phyloP scores from a whole-genome alignment of 2,329 filamentous ascomycete species.

The Aureobasidium sp. region DNA sequence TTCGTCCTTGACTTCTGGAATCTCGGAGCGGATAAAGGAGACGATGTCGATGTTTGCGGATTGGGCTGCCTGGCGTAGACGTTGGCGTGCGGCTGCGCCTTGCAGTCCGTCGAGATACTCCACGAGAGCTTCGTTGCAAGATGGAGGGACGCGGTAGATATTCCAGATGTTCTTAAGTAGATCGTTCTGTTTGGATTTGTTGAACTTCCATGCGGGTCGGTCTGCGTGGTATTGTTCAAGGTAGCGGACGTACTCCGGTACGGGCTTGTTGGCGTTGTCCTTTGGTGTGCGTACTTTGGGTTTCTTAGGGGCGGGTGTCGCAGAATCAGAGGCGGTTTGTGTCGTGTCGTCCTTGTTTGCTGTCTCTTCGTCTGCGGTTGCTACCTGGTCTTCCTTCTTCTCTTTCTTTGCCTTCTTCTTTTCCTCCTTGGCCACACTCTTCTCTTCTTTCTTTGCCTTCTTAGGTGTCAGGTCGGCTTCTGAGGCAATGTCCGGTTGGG shows the following conservation, averaged over 20 bases:
- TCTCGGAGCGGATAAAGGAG: conserved; percentile 2
- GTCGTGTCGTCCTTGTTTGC: conserved; percentile 6
- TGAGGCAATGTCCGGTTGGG: not conserved
- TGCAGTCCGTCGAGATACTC: conserved; percentile 74
- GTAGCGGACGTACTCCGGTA: conserved; percentile 64
- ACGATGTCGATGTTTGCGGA: conserved; percentile 49
- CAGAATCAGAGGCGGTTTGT: not conserved
- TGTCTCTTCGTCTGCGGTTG: conserved; percentile 25
- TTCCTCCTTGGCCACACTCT: conserved; percentile 24
- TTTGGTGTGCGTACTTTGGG: conserved; percentile 19
- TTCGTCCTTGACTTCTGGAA: conserved; percentile 14
- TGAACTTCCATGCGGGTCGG: conserved; percentile 81
- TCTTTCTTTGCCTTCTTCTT: conserved; percentile 25
- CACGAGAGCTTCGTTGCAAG: conserved; percentile 63
- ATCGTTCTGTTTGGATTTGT: conserved; percentile 83
- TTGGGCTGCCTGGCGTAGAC: conserved; percentile 60
- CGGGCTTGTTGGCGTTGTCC: conserved; percentile 9
- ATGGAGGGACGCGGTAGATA: conserved; percentile 60
- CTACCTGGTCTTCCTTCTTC: conserved; percentile 22
- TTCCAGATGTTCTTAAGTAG: conserved; percentile 78
- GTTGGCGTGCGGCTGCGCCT: conserved; percentile 59
- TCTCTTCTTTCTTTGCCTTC: conserved; percentile 21
- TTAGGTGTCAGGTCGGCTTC: conserved; percentile 12
- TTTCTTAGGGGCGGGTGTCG: conserved; percentile 4
- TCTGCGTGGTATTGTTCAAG: conserved; percentile 67